Evolutionary conservation across 441 rosid genomes (phyloP).

Genomic region (Mallotus repandus): DNA sequence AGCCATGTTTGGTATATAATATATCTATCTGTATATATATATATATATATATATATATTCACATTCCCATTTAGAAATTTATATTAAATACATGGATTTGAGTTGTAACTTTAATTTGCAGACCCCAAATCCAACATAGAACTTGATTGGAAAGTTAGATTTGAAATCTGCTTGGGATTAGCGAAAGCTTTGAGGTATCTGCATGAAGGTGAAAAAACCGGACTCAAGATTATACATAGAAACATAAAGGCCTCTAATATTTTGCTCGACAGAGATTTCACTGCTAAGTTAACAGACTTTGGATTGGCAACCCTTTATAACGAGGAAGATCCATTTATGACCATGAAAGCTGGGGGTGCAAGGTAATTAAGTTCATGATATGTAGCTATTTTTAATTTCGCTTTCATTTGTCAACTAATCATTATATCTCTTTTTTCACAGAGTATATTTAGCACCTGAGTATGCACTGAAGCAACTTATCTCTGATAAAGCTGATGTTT

Average conservation of each 20-base stretch:
- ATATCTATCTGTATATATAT: no score
- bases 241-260: slow-evolving; percentile 7
- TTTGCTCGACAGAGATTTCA: neutral
- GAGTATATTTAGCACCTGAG: slow-evolving; percentile 32
- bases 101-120: no score
- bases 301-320: slow-evolving; percentile 7
- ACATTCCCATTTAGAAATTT: no score
- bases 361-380: neutral
- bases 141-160: slow-evolving; percentile 17
- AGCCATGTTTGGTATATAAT: slow-evolving; percentile 8
- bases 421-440: neutral
- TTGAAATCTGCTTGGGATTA: slow-evolving; percentile 14
- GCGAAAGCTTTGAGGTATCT: slow-evolving; percentile 12
- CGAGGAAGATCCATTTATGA: slow-evolving; percentile 11
- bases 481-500: slow-evolving; percentile 28
- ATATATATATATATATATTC: no score
- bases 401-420: neutral
- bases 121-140: no score
- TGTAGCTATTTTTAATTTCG: no score
- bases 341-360: slow-evolving; percentile 6
- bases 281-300: slow-evolving; percentile 14
- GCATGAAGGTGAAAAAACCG: slow-evolving; percentile 2
- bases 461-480: slow-evolving; percentile 21
- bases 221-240: neutral
- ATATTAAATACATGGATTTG: no score